phyloP scores from a whole-genome alignment of 371 early-diverging fungal genomes.

The Dichotomocladium elegans region DNA sequence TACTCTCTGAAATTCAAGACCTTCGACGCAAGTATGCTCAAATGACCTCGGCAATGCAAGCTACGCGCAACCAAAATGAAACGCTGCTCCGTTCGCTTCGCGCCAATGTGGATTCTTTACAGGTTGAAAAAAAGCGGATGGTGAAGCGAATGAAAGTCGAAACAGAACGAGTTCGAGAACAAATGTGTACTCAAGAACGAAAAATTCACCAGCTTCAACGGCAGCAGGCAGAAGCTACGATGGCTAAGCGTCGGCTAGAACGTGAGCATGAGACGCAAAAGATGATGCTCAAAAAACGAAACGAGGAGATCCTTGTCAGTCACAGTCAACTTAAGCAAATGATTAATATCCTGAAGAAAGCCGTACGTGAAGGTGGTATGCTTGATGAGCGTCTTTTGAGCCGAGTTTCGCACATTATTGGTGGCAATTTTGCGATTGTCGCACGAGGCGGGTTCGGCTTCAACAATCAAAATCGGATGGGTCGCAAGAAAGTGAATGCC shows the following conservation, averaged over 20 bases:
- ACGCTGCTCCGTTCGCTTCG: constrained; percentile 44
- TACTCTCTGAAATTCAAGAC: constrained; percentile 66
- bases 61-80: constrained; percentile 52
- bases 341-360: constrained; percentile 47
- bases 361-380: constrained; percentile 41
- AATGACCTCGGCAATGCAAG: constrained; percentile 49
- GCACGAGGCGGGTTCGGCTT: constrained; percentile 22
- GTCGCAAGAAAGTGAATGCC: constrained; percentile 17
- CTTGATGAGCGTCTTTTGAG: constrained; percentile 36
- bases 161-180: constrained; percentile 61
- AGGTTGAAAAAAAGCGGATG: constrained; percentile 75
- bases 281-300: constrained; percentile 50
- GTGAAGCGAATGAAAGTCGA: constrained; percentile 77
- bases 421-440: constrained; percentile 34
- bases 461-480: neutral
- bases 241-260: constrained; percentile 66
- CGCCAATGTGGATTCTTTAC: constrained; percentile 58
- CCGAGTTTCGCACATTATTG: constrained; percentile 38
- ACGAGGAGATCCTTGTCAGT: constrained; percentile 52
- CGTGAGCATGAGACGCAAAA: constrained; percentile 65
- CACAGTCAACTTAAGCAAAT: constrained; percentile 51
- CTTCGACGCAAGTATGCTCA: constrained; percentile 58
- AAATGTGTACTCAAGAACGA: constrained; percentile 61
- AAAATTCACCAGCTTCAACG: constrained; percentile 70
- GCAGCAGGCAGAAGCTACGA: constrained; percentile 63